A percentile compares a stretch with the other conserved stretches of the same genome.
These are phyloP conservation scores for Trichoderma endophyticum DNA, from an alignment of 2,329 filamentous ascomycete genomes.

Conservation along the genomic window DNA sequence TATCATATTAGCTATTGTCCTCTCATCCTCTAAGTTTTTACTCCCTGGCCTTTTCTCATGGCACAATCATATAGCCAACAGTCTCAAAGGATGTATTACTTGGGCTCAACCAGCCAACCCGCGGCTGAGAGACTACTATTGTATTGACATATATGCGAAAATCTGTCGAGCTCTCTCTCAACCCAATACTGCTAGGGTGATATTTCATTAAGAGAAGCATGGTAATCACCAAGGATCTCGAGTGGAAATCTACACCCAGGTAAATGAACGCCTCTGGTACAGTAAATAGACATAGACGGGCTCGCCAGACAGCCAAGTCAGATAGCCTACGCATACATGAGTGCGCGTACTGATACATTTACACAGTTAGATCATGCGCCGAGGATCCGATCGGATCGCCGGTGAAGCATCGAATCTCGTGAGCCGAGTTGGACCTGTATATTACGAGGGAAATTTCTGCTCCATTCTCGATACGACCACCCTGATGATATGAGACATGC, in stretches of 20 bases:
- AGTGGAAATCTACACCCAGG: fast-evolving
- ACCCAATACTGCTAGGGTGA: too few species aligned
- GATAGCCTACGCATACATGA: background rate
- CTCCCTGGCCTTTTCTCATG: background rate
- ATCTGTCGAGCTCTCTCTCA: too few species aligned
- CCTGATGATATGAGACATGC: background rate
- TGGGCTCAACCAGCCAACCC: background rate
- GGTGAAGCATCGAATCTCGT: background rate
- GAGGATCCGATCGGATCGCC: background rate
- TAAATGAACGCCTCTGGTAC: background rate
- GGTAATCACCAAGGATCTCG: background rate
- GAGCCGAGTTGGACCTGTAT: background rate
- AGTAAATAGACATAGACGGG: background rate
- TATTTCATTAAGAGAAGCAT: background rate
- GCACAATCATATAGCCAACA: background rate
- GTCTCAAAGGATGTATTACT: background rate
- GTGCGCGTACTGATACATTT: background rate
- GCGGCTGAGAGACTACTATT: background rate
- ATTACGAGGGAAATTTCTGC: background rate
- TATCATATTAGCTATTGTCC: background rate
- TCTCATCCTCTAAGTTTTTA: background rate
- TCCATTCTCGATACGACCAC: background rate
- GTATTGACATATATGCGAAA: too few species aligned
- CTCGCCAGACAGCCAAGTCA: background rate
- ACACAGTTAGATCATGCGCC: background rate